Evolutionary conservation across 2,329 filamentous ascomycete genomes (phyloP).

Genomic region (Fusarium zealandicum): DNA sequence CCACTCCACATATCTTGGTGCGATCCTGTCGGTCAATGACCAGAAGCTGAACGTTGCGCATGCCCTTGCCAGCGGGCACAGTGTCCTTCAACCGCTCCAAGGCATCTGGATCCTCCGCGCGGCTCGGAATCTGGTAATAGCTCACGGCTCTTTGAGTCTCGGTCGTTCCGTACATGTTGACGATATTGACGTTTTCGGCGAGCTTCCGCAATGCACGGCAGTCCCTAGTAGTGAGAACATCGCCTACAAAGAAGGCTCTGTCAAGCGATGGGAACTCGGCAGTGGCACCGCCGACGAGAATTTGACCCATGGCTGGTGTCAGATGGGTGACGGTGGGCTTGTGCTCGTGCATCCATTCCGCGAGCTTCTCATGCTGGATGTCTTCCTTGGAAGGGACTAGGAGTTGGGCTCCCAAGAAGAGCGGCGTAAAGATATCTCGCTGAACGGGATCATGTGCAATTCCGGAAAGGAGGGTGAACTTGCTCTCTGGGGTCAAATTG

Average conservation of each 20-base stretch:
- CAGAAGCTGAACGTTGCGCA: slow-evolving; percentile 87
- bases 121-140: slow-evolving; percentile 79
- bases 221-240: slow-evolving; percentile 85
- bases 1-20: slow-evolving; percentile 76
- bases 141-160: slow-evolving; percentile 68
- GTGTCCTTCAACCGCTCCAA: slow-evolving; percentile 65
- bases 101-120: slow-evolving; percentile 63
- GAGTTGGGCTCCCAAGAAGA: slow-evolving; percentile 83
- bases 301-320: slow-evolving; percentile 96
- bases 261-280: slow-evolving; percentile 69
- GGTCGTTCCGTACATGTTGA: slow-evolving; percentile 31
- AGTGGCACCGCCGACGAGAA: slow-evolving; percentile 83
- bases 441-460: slow-evolving; percentile 76
- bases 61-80: slow-evolving; percentile 84
- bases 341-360: slow-evolving; percentile 85
- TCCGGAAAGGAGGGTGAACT: slow-evolving; percentile 83
- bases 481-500: slow-evolving; percentile 72
- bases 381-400: slow-evolving; percentile 81
- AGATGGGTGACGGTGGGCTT: slow-evolving; percentile 83
- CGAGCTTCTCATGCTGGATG: slow-evolving; percentile 78
- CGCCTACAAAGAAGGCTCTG: slow-evolving; percentile 88
- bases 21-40: slow-evolving; percentile 76
- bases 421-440: slow-evolving; percentile 84
- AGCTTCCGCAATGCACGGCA: slow-evolving; percentile 78
- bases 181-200: slow-evolving; percentile 66